Evolutionary conservation across 768 basidiomycete species (phyloP).

Genomic region (Calocybe gangraenosa): DNA sequence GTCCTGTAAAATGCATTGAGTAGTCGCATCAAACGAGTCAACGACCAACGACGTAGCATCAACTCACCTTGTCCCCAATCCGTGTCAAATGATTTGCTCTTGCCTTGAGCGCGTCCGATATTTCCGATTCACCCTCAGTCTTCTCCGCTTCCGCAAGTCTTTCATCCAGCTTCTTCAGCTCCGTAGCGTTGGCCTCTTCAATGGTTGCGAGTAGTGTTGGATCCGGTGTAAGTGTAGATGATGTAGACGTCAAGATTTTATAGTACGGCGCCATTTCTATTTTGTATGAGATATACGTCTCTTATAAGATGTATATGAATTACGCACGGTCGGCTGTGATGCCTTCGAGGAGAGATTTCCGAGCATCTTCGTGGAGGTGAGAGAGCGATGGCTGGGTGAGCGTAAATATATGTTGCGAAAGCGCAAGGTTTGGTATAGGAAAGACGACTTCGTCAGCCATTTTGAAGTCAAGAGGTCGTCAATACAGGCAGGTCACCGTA

Average conservation of each 20-base stretch:
- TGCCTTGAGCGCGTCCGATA: conserved; percentile 81
- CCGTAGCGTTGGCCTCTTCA: conserved; percentile 65
- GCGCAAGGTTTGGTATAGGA: conserved; percentile 81
- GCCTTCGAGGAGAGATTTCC: conserved; percentile 60
- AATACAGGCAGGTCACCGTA: no score
- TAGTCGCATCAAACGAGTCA: neutral
- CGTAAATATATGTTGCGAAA: conserved; percentile 77
- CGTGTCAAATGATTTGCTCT: conserved; percentile 81
- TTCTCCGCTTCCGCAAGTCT: conserved; percentile 82
- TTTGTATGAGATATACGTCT: no score
- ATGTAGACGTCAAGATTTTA: conserved; percentile 48
- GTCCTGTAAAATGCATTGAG: conserved; percentile 45
- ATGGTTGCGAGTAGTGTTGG: conserved; percentile 50
- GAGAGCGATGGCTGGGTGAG: conserved; percentile 59
- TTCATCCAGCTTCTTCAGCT: conserved; percentile 72
- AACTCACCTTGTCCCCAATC: conserved; percentile 76
- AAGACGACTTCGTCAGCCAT: conserved; percentile 86
- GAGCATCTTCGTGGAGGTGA: conserved; percentile 65
- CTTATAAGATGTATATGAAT: conserved; percentile 4
- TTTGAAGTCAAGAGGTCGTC: no score
- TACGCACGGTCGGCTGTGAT: conserved; percentile 77
- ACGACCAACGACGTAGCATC: neutral
- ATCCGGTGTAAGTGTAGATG: conserved; percentile 45
- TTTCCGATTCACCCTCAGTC: conserved; percentile 91
- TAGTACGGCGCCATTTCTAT: conserved; percentile 90